Evolutionary conservation across 805 yeast species (phyloP), one percentile per base, ranked within the genome.

Genomic region (Metschnikowia shivogae): DNA sequence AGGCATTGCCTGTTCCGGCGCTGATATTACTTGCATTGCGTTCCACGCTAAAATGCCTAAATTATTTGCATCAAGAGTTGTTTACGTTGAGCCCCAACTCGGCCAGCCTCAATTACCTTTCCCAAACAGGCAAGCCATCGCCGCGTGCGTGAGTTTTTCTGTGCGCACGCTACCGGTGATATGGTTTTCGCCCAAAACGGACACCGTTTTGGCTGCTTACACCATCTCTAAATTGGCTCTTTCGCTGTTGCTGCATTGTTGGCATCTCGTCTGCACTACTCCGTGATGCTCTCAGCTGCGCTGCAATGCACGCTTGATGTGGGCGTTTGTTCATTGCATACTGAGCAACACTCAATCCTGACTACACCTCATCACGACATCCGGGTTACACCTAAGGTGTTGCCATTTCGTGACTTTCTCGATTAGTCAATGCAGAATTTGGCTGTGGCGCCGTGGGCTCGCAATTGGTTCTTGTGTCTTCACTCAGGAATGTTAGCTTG

Each of bases 141-240:
- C 24, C 19, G 24, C 17, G 27, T 28, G 39, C 39, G 17, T 28
- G 40, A 29, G 12, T 19, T 37, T 17, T 37, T 20, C 34, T 7
- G 34, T 37, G 40, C 34, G 40, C 34, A 37, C 40, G 20, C 13
- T 9, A 19, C 34, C 7, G 34, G 17, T 29, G 40, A 37, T 37
- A 37, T 37, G 24, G 27, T 37, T 37, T 37, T 37, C 34, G 40
- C 40, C 32, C 40, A 30, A 29, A 29, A 30, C 34, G 40, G 40
- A 20, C 39, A 17, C 26, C 13, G n/a, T 22, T 32, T n/a, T 8
- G 12, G 40, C 26, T 9, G 34, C 19, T 37, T 14, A 17, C 22
- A 30, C 29, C 27, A 37, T 28, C 20, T 8, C 13, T n/a, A 9
- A 19, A 28, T 10, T 19, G 8, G 27, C 12, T 22, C 19, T 7